Conservation (phyloP, 140 eudicot genomes). For the Ambrosia hybrid region DNA sequence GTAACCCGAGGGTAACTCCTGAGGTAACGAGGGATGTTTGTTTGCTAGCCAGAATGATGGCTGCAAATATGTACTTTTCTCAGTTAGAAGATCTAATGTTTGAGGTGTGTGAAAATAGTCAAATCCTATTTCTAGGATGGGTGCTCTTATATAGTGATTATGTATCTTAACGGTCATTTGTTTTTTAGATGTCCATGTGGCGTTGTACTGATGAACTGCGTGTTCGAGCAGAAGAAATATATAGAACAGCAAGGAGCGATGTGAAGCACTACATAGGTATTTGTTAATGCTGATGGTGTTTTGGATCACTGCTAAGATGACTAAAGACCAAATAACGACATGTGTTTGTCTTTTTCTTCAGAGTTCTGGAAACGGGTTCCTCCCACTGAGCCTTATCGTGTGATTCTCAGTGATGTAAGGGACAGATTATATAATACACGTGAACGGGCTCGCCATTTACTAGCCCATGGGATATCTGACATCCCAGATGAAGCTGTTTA, state of each 20-base stretch:
- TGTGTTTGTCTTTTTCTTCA: constrained; percentile 33
- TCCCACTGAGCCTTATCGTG: constrained; percentile 91
- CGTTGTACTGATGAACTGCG: constrained; percentile 95
- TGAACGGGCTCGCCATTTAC: constrained; percentile 84
- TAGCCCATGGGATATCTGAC: constrained; percentile 78
- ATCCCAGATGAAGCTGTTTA: constrained; percentile 83
- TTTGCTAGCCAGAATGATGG: constrained; percentile 96
- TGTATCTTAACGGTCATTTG: background rate
- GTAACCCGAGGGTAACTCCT: constrained; percentile 97
- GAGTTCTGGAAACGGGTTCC: constrained; percentile 97
- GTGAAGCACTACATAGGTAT: constrained; percentile 95
- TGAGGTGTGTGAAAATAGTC: constrained; percentile 51
- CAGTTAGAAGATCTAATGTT: constrained; percentile 97
- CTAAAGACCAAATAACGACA: background rate
- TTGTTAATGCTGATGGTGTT: constrained; percentile 5
- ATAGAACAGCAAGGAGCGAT: constrained; percentile 71
- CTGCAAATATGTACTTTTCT: constrained; percentile 92
- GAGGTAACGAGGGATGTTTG: constrained; percentile 98
- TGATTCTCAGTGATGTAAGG: constrained; percentile 92
- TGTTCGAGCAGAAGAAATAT: constrained; percentile 77
- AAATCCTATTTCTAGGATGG: background rate
- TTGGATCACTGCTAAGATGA: background rate
- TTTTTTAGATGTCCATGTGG: constrained; percentile 90
- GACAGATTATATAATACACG: constrained; percentile 86
- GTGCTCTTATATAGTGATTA: background rate